Conservation (phyloP, 768 basidiomycete genomes). For the Mycena alexandri region DNA sequence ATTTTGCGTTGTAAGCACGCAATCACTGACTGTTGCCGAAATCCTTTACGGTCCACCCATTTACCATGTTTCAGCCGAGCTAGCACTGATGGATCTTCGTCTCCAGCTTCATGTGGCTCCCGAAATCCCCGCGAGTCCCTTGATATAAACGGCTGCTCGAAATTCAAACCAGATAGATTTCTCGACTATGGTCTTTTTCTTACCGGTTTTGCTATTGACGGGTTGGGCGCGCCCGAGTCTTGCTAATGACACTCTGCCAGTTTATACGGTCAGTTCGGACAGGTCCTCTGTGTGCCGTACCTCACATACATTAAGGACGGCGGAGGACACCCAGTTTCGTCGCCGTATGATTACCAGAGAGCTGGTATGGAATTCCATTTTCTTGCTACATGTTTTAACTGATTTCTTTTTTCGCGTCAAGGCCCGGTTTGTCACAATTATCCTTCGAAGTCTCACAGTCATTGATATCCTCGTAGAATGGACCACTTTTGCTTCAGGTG, state of each 20-base stretch:
- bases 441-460: not conserved
- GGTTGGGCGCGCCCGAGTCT: not conserved
- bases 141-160: no score
- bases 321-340: conserved; percentile 31
- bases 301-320: conserved; percentile 25
- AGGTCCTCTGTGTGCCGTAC: no score
- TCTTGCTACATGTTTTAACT: not conserved
- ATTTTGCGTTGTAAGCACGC: no score
- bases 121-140: no score
- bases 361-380: conserved; percentile 18
- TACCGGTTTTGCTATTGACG: conserved; percentile 17
- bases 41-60: no score
- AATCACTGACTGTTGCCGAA: not conserved
- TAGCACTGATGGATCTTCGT: no score
- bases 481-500: conserved; percentile 35
- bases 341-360: conserved; percentile 38
- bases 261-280: conserved; percentile 29
- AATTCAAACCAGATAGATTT: not conserved
- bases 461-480: conserved; percentile 7
- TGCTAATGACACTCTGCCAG: conserved; percentile 18
- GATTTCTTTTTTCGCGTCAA: not conserved
- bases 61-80: no score
- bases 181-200: not conserved
- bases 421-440: conserved; percentile 22
- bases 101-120: no score